A percentile compares a stretch with the other conserved stretches of the same genome.
phyloP scores from a whole-genome alignment of 2,329 filamentous ascomycete species.

The Cladophialophora chaetospira region DNA sequence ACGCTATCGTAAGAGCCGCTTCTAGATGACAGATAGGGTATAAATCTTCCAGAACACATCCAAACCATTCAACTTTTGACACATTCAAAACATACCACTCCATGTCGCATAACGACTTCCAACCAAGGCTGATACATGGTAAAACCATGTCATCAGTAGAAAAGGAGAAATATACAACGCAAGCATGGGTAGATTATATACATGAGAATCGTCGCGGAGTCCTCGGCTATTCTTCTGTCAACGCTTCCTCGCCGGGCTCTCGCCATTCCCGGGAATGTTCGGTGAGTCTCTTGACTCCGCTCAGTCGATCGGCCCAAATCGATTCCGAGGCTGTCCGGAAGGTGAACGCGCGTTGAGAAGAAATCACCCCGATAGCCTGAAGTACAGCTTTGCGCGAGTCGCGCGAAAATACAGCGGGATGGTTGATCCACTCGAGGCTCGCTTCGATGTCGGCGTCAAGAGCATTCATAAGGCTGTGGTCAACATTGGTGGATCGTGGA shows the following conservation, averaged over 20 bases:
- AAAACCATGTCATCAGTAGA: constrained; percentile 1
- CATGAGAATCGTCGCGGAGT: constrained; percentile 22
- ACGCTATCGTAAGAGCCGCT: constrained; percentile 8
- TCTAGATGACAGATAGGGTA: constrained; percentile 4
- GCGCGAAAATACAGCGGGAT: constrained; percentile 89
- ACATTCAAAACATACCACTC: constrained; percentile 5
- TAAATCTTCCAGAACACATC: background rate
- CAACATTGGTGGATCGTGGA: constrained; percentile 65
- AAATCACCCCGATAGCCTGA: constrained; percentile 95
- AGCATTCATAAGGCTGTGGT: constrained; percentile 76
- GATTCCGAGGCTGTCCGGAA: constrained; percentile 88
- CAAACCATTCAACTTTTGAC: background rate
- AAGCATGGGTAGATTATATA: constrained; percentile 12
- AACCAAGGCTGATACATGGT: background rate
- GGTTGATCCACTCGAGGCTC: constrained; percentile 94
- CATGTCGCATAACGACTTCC: no score
- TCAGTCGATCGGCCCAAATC: constrained; percentile 82
- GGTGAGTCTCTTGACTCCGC: constrained; percentile 77
- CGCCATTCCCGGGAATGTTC: constrained; percentile 89
- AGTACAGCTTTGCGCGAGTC: constrained; percentile 94
- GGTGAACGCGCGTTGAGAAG: constrained; percentile 88
- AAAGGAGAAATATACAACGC: constrained; percentile 2
- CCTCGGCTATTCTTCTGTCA: constrained; percentile 34
- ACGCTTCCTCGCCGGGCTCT: constrained; percentile 71
- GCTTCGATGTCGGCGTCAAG: constrained; percentile 89